A percentile compares a stretch with the other conserved stretches of the same genome.
Evolutionary conservation across 129 eudicot genomes (phyloP).

Genomic region (Flaveria brownii): DNA sequence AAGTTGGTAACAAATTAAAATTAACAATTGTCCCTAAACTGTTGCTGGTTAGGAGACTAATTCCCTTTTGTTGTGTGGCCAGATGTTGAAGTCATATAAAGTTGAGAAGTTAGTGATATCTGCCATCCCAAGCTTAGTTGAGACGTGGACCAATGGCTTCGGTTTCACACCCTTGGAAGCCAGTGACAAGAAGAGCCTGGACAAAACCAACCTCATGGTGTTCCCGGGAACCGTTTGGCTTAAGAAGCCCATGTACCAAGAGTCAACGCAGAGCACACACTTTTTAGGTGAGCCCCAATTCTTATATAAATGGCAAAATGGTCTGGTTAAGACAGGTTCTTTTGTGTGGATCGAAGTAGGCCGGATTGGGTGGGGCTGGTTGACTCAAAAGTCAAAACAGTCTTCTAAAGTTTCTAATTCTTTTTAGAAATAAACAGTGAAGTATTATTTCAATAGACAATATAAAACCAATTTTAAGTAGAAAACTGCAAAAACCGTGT

Average conservation of each 20-base stretch:
- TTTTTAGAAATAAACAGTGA: neutral
- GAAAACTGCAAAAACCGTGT: no score
- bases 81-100: constrained; percentile 82
- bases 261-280: constrained; percentile 33
- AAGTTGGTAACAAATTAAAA: constrained; percentile 4
- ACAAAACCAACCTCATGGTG: constrained; percentile 73
- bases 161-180: constrained; percentile 77
- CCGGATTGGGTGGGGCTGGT: neutral
- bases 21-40: neutral
- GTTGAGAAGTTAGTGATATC: constrained; percentile 85
- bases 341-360: neutral
- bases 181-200: constrained; percentile 60
- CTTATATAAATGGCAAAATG: neutral
- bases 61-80: constrained; percentile 49
- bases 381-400: neutral
- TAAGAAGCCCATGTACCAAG: constrained; percentile 64
- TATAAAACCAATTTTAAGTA: neutral
- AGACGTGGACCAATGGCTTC: constrained; percentile 90
- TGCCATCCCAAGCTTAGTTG: constrained; percentile 74
- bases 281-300: constrained; percentile 19
- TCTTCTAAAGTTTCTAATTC: neutral
- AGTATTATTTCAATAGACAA: neutral
- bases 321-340: neutral
- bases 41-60: constrained; percentile 24
- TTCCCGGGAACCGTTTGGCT: constrained; percentile 91